Conservation (phyloP, 2,329 filamentous ascomycete genomes). For the Beauveria sp. region DNA sequence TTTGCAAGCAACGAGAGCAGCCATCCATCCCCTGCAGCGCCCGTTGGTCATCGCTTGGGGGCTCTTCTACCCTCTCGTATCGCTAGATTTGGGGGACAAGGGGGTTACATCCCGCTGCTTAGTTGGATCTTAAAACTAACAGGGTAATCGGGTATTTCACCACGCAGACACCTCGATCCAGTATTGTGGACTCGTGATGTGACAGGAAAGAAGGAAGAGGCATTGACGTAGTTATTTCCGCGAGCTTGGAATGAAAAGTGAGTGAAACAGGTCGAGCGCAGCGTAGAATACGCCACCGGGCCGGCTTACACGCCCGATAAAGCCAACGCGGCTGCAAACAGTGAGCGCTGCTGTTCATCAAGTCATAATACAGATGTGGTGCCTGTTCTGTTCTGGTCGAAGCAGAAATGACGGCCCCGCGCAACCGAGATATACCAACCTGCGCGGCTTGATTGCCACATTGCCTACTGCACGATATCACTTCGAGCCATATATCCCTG, state of each 20-base stretch:
- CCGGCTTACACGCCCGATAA: not conserved
- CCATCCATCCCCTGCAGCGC: not conserved
- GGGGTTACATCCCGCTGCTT: not conserved
- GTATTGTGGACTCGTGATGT: not conserved
- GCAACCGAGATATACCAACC: not conserved
- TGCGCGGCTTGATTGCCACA: not conserved
- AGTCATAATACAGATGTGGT: no score
- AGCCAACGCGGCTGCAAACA: not conserved
- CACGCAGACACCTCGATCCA: not conserved
- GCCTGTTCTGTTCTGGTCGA: not conserved
- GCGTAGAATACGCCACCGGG: not conserved
- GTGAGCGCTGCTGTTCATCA: not conserved
- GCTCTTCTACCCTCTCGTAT: not conserved
- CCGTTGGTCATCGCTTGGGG: not conserved
- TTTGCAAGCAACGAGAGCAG: not conserved
- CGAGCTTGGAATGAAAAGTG: not conserved
- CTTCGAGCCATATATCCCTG: not conserved
- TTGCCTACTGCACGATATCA: not conserved
- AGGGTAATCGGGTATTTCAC: not conserved
- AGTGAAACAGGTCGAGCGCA: not conserved
- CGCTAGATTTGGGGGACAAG: not conserved
- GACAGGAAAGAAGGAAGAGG: not conserved
- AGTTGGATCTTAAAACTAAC: not conserved
- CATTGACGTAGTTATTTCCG: not conserved
- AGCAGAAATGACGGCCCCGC: not conserved